These are phyloP conservation scores for Penicillium hesseltinei DNA, from an alignment of 2,329 filamentous ascomycete genomes.

Conservation along the genomic window DNA sequence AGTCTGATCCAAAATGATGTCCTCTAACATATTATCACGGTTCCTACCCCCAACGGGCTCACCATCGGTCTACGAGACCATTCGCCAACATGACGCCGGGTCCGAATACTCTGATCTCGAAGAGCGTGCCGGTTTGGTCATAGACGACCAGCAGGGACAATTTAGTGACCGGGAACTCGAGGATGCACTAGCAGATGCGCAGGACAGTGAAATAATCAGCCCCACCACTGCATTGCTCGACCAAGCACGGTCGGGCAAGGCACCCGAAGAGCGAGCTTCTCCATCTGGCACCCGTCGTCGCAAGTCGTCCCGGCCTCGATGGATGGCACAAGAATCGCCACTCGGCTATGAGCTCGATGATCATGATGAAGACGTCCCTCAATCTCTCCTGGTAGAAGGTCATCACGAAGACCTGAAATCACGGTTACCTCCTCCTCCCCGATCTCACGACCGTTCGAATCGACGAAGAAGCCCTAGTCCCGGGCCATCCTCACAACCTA, in stretches of 20 bases:
- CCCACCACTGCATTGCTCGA: conserved; percentile 43
- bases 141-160: conserved; percentile 49
- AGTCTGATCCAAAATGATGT: conserved; percentile 37
- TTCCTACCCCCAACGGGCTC: conserved; percentile 51
- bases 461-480: conserved; percentile 26
- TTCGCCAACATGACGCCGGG: conserved; percentile 46
- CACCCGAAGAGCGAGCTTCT: conserved; percentile 14
- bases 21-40: conserved; percentile 43
- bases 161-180: conserved; percentile 59
- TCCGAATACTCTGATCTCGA: conserved; percentile 48
- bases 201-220: conserved; percentile 48
- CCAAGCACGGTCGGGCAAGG: conserved; percentile 29
- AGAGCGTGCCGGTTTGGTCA: conserved; percentile 48
- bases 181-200: conserved; percentile 53
- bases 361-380: conserved; percentile 63
- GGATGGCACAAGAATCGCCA: conserved; percentile 30
- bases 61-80: conserved; percentile 49
- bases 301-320: conserved; percentile 32
- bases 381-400: conserved; percentile 61
- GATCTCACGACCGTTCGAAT: conserved; percentile 26
- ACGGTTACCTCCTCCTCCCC: conserved; percentile 39
- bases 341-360: conserved; percentile 47
- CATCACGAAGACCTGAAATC: conserved; percentile 39
- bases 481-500: conserved; percentile 44
- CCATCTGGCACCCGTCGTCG: conserved; percentile 25